Percentiles rank a stretch among this genome's conserved stretches.
These are phyloP conservation scores for Rosa lucieae DNA, from an alignment of 306 rosid genomes.

Conservation along the genomic window DNA sequence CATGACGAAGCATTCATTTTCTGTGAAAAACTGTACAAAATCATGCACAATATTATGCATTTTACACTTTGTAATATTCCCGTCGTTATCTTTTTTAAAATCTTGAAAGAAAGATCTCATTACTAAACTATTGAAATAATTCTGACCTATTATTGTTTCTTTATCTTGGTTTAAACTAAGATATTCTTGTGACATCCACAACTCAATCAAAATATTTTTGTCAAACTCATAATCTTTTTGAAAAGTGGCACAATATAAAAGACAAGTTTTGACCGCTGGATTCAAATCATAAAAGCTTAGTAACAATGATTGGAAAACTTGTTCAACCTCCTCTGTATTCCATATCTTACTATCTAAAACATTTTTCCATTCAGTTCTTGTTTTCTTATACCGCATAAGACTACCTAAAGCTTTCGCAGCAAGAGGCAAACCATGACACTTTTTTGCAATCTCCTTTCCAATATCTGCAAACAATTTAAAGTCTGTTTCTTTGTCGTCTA, in stretches of 20 bases:
- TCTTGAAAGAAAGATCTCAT: not conserved
- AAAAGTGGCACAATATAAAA: too few relatives aligned
- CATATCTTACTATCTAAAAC: constrained; percentile 15
- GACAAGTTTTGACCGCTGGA: too few relatives aligned
- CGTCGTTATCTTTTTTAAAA: not conserved
- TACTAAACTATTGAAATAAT: too few relatives aligned
- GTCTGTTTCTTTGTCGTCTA: not conserved
- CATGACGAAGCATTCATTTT: too few relatives aligned
- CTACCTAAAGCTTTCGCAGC: not conserved
- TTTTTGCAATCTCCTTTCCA: not conserved
- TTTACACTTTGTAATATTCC: not conserved
- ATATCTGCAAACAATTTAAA: not conserved
- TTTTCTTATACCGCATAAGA: not conserved
- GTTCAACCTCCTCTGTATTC: not conserved
- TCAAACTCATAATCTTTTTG: too few relatives aligned
- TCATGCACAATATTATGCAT: not conserved
- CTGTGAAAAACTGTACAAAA: too few relatives aligned
- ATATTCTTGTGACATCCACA: too few relatives aligned
- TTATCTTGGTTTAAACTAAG: too few relatives aligned
- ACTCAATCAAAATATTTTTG: too few relatives aligned
- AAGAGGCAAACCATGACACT: constrained; percentile 1
- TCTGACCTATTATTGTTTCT: too few relatives aligned
- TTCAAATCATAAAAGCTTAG: too few relatives aligned
- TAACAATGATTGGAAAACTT: not conserved
- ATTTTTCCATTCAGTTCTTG: not conserved